phyloP scores from a whole-genome alignment of 768 basidiomycete species.

The Russula abietina region DNA sequence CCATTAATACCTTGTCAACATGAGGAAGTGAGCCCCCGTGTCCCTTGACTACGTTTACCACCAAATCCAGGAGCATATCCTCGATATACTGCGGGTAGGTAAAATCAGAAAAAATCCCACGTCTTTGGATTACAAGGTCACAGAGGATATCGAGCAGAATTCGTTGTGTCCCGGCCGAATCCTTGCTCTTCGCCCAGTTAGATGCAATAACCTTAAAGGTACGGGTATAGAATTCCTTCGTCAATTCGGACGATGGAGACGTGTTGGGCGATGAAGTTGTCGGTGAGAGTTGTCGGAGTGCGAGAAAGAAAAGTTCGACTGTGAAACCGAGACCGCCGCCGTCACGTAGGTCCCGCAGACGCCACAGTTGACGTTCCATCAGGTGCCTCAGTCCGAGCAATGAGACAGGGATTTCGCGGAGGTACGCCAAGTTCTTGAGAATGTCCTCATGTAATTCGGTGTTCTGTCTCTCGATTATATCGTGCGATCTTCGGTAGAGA shows the following conservation, averaged over 20 bases:
- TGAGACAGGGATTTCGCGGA: background rate
- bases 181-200: background rate
- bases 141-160: slow-evolving; percentile 3
- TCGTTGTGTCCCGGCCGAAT: background rate
- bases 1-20: background rate
- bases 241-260: background rate
- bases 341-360: slow-evolving; percentile 6
- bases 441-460: background rate
- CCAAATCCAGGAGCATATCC: background rate
- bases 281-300: background rate
- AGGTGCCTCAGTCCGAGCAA: background rate
- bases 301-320: slow-evolving; percentile 9
- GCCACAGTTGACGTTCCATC: slow-evolving; percentile 8
- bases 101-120: slow-evolving; percentile 1
- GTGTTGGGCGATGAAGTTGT: too few relatives aligned
- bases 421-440: background rate
- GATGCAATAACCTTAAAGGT: background rate
- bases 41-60: background rate
- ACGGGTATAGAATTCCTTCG: background rate
- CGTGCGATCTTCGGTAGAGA: background rate
- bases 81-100: background rate
- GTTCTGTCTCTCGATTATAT: background rate
- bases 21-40: background rate
- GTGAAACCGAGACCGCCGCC: background rate
- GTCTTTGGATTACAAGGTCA: background rate